A percentile compares a stretch with the other conserved stretches of the same genome.
Evolutionary conservation across 179 eudicot genomes (phyloP).

Genomic region (Beta lomatogona): DNA sequence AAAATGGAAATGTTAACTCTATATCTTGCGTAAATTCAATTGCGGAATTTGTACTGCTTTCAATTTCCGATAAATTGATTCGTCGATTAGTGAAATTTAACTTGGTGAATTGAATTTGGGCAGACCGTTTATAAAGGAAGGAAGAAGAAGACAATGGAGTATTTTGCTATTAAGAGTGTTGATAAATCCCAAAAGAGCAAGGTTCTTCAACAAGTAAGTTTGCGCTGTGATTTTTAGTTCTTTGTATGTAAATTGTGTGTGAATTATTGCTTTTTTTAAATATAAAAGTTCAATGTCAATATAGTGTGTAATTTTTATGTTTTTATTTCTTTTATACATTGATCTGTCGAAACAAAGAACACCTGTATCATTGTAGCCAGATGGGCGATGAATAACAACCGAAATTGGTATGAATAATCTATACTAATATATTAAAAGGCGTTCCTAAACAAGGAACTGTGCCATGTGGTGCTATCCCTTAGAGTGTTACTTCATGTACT

Average conservation of each 20-base stretch:
- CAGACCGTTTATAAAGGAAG: slow-evolving; percentile 93
- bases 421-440: too few species aligned
- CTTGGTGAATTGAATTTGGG: not conserved
- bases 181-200: slow-evolving; percentile 85
- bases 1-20: too few species aligned
- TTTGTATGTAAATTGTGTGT: not conserved
- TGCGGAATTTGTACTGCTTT: not conserved
- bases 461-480: too few species aligned
- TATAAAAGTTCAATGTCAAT: not conserved
- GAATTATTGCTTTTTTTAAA: not conserved
- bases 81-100: slow-evolving; percentile 5
- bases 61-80: slow-evolving; percentile 20
- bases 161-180: slow-evolving; percentile 82
- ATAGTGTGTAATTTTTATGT: not conserved
- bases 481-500: too few species aligned
- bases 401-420: too few species aligned
- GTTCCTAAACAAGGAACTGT: too few species aligned
- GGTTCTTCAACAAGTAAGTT: slow-evolving; percentile 90
- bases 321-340: too few species aligned
- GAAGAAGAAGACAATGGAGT: slow-evolving; percentile 90
- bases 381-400: too few species aligned
- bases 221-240: not conserved
- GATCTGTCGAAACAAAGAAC: too few species aligned
- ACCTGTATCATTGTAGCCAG: too few species aligned
- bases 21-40: not conserved